These are phyloP conservation scores for Russula sp. DNA, from an alignment of 768 basidiomycete species.

Conservation along the genomic window DNA sequence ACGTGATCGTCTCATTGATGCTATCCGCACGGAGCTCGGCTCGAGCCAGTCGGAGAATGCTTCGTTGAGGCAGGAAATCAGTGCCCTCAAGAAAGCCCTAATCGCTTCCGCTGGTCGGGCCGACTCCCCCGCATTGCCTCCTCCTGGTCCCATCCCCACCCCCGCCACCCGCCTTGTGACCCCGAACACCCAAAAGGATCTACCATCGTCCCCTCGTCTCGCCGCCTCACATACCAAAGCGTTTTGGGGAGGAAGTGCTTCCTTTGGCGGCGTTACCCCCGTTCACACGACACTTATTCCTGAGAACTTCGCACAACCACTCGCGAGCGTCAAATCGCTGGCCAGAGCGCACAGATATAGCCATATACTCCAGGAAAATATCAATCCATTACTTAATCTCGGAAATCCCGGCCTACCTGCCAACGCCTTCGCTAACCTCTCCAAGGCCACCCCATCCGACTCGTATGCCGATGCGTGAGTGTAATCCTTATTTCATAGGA, in stretches of 20 bases:
- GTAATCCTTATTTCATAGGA: conserved; percentile 6
- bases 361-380: conserved; percentile 60
- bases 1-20: conserved; percentile 85
- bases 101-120: conserved; percentile 58
- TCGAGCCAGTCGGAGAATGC: conserved; percentile 76
- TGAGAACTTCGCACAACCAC: conserved; percentile 39
- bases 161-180: conserved; percentile 43
- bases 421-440: conserved; percentile 30
- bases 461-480: conserved; percentile 74
- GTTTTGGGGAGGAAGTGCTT: conserved; percentile 81
- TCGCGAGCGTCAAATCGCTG: conserved; percentile 26
- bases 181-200: conserved; percentile 76
- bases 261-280: conserved; percentile 67
- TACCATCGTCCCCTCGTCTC: conserved; percentile 60
- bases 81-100: conserved; percentile 68
- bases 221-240: conserved; percentile 38
- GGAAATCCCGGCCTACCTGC: conserved; percentile 37
- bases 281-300: conserved; percentile 84
- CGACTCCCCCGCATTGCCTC: conserved; percentile 44
- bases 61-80: conserved; percentile 75
- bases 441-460: conserved; percentile 55
- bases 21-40: conserved; percentile 81
- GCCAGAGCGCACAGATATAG: conserved; percentile 27
- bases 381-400: conserved; percentile 68
- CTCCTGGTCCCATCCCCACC: conserved; percentile 43